Evolutionary conservation across 2,329 filamentous ascomycete species (phyloP), one percentile per base, ranked within the genome.

Genomic region (Ophiostoma populinum): DNA sequence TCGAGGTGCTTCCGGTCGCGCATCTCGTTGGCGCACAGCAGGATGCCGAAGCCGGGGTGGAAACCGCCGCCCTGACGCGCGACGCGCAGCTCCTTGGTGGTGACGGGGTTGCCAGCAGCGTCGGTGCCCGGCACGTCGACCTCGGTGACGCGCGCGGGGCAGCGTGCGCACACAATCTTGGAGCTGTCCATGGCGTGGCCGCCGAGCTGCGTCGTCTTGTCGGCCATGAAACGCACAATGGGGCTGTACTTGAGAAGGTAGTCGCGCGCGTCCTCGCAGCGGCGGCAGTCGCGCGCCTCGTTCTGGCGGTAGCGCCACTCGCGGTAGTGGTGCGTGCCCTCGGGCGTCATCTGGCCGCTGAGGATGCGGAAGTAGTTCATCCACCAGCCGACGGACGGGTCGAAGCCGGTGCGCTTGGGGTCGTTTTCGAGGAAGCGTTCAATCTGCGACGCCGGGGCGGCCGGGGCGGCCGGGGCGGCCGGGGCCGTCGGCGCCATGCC

Each of bases 21-120:
- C 51, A 95, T 71, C 57, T 90, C 77, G 56, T 98, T 98, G 34
- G 90, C 83, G 57, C 90, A 98, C 16, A 98, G 65, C 50, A 92
- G 53, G 43, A 98, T 94, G 24, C 90, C 90, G 52, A 85, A 80
- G 34, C 79, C 67, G 1, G 85, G 75, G 52, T 78, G 77, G 53
- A 95, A 95, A 1, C 90, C 90, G 18, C 87, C 90, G 22, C 69
- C 69, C 31, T 70, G 63, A 34, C 70, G 59, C 51, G 79, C 74
- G 32, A 77, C 63, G 34, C 68, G 62, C 24, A 40, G 35, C 6
- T 32, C 22, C 16, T 27, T 32, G 1, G 9, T 20, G 17, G n/a
- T n/a, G n/a, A n/a, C n/a, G n/a, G n/a, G 22, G 13, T 8, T n/a
- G 13, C 13, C 3, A 3, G 13, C 19, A n/a, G n/a, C 19, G 9